These are phyloP conservation scores for Neurospora discreta DNA, from an alignment of 495 filamentous ascomycete genomes.

Conservation along the genomic window DNA sequence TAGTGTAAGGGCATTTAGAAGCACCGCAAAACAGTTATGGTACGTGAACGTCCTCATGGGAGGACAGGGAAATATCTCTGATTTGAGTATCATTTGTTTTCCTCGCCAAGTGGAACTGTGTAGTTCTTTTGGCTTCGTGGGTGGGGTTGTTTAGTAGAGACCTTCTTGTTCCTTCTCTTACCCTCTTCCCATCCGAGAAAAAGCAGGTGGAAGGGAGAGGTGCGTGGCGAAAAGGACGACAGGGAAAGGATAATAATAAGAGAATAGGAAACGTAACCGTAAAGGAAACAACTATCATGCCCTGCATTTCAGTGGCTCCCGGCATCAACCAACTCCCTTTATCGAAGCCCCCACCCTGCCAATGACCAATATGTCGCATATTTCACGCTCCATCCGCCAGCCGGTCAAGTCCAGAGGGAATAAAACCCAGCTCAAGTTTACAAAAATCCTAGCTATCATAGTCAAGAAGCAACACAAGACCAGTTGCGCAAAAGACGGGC, in stretches of 20 bases:
- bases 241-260: conserved; percentile 7
- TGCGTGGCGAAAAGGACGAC: conserved; percentile 3
- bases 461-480: conserved; percentile 6
- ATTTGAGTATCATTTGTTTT: background rate
- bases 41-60: background rate
- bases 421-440: conserved; percentile 4
- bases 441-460: background rate
- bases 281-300: conserved; percentile 17
- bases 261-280: conserved; percentile 11
- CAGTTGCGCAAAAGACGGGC: conserved; percentile 5
- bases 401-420: conserved; percentile 3
- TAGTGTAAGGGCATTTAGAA: background rate
- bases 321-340: conserved; percentile 24
- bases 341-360: conserved; percentile 13
- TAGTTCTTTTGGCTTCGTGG: background rate
- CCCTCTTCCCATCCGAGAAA: background rate
- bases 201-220: background rate
- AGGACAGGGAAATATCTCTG: background rate
- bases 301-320: conserved; percentile 25
- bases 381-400: conserved; percentile 9
- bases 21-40: background rate
- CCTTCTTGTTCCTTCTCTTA: background rate
- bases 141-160: background rate
- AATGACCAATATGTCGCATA: conserved; percentile 15
- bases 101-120: background rate